Percentiles rank a stretch among this genome's conserved stretches.
These are phyloP conservation scores for Leishmania aethiopica DNA, from an alignment of 208 protist species.

Conservation along the genomic window DNA sequence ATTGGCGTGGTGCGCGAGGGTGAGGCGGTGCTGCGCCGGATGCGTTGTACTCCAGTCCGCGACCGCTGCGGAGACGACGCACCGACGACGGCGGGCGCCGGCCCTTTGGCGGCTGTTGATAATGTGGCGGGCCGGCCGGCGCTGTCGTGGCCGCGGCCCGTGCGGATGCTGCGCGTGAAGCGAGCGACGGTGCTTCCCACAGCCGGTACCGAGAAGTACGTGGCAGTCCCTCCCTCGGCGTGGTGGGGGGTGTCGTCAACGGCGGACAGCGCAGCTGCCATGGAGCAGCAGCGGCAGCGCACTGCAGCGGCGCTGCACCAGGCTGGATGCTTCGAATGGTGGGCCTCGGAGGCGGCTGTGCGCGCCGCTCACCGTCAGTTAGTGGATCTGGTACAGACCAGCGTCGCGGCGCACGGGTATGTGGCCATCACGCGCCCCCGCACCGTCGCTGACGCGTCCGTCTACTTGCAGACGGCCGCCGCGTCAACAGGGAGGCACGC, in stretches of 20 bases:
- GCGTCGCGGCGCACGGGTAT: not conserved
- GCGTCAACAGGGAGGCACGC: not conserved
- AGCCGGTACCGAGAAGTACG: slow-evolving; percentile 45
- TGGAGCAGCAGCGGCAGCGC: slow-evolving; percentile 9
- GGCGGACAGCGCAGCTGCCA: not conserved
- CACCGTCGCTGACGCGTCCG: slow-evolving; percentile 12
- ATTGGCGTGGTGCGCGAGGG: slow-evolving; percentile 72
- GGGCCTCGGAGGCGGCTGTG: slow-evolving; percentile 42
- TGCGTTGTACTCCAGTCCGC: slow-evolving; percentile 38
- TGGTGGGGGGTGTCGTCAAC: slow-evolving; percentile 11
- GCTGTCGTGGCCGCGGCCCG: slow-evolving; percentile 37
- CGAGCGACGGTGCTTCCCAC: slow-evolving; percentile 67
- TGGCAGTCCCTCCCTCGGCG: not conserved
- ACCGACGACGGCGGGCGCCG: not conserved
- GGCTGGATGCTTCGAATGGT: slow-evolving; percentile 64
- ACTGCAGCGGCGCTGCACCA: slow-evolving; percentile 18
- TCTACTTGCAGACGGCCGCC: slow-evolving; percentile 2
- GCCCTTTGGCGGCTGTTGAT: not conserved
- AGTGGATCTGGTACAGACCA: slow-evolving; percentile 14
- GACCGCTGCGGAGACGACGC: not conserved
- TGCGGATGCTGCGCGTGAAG: slow-evolving; percentile 65
- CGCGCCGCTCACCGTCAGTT: slow-evolving; percentile 29
- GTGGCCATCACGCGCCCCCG: not conserved
- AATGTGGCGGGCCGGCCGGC: slow-evolving; percentile 23
- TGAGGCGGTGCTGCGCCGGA: slow-evolving; percentile 40